A percentile compares a stretch with the other conserved stretches of the same genome.
These are phyloP conservation scores for Lecanicillium sp. DNA, from an alignment of 2,329 filamentous ascomycete species.

Conservation along the genomic window DNA sequence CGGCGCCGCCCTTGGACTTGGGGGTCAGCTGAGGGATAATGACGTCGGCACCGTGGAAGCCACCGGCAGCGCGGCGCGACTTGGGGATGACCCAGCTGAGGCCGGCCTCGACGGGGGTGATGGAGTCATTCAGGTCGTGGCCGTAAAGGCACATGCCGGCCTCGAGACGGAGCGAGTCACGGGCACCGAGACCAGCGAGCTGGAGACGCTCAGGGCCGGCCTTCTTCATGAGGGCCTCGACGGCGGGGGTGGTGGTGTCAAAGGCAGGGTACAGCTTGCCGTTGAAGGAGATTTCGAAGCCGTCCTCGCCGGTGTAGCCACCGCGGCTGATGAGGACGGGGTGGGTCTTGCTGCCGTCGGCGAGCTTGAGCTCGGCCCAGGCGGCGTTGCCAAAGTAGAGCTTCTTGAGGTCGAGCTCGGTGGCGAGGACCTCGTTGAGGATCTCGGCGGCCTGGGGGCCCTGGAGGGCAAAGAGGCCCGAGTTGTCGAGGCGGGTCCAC, in stretches of 20 bases:
- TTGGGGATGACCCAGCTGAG: conserved; percentile 78
- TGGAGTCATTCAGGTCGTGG: conserved; percentile 85
- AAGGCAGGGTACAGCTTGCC: conserved; percentile 31
- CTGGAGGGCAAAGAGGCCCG: conserved; percentile 82
- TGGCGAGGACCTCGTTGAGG: conserved; percentile 54
- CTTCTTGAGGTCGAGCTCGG: conserved; percentile 49
- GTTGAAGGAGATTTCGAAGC: conserved; percentile 86
- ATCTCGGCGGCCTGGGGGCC: conserved; percentile 70
- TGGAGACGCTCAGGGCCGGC: conserved; percentile 57
- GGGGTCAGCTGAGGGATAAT: conserved; percentile 72
- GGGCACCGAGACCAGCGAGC: conserved; percentile 80
- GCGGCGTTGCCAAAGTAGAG: conserved; percentile 78
- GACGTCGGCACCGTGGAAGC: conserved; percentile 78
- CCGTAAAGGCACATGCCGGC: conserved; percentile 99
- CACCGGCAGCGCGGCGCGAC: conserved; percentile 56
- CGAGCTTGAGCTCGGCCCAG: conserved; percentile 56
- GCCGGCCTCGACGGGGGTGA: conserved; percentile 49
- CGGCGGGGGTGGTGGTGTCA: conserved; percentile 43
- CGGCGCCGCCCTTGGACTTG: conserved; percentile 62
- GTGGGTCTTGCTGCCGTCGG: conserved; percentile 35
- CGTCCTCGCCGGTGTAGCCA: conserved; percentile 96
- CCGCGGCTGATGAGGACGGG: conserved; percentile 67
- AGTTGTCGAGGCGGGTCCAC: conserved; percentile 64
- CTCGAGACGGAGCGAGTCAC: conserved; percentile 88
- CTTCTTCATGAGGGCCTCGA: conserved; percentile 59